Conservation (phyloP, 108 stramenopile genomes). For the Parmales sp. region DNA sequence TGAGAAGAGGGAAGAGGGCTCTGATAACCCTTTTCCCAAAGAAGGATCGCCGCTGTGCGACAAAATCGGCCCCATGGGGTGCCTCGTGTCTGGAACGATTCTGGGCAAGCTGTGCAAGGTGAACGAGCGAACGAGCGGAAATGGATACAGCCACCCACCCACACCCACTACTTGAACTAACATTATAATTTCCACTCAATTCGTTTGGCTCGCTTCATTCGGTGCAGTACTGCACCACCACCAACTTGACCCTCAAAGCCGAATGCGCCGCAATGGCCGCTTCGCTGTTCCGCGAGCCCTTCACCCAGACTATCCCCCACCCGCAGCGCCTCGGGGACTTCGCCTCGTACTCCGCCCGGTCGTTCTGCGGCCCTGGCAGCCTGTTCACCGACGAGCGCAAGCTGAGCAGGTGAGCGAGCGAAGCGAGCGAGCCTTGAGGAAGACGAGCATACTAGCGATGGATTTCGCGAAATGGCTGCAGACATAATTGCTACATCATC, state of each 20-base stretch:
- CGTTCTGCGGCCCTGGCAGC: neutral
- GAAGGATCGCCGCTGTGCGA: too few relatives aligned
- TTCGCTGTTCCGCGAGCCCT: neutral
- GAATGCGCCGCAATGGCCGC: neutral
- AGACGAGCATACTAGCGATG: too few relatives aligned
- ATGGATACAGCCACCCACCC: too few relatives aligned
- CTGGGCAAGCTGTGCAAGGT: conserved; percentile 6
- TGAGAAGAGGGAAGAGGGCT: neutral
- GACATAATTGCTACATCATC: too few relatives aligned
- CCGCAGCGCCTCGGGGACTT: neutral
- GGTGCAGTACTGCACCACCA: too few relatives aligned
- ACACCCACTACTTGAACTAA: too few relatives aligned
- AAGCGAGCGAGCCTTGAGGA: too few relatives aligned
- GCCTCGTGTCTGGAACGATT: neutral
- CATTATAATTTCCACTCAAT: neutral
- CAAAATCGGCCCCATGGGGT: neutral
- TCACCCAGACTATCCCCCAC: neutral
- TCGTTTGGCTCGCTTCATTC: too few relatives aligned
- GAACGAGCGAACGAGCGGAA: too few relatives aligned
- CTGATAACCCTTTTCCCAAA: too few relatives aligned
- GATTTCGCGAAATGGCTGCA: too few relatives aligned
- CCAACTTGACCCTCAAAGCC: neutral
- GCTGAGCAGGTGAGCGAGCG: neutral
- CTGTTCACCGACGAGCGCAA: neutral
- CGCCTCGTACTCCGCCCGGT: neutral